A percentile compares a stretch with the other conserved stretches of the same genome.
Conservation (phyloP, 2,329 filamentous ascomycete species). For the Cercospora nicotianae region DNA sequence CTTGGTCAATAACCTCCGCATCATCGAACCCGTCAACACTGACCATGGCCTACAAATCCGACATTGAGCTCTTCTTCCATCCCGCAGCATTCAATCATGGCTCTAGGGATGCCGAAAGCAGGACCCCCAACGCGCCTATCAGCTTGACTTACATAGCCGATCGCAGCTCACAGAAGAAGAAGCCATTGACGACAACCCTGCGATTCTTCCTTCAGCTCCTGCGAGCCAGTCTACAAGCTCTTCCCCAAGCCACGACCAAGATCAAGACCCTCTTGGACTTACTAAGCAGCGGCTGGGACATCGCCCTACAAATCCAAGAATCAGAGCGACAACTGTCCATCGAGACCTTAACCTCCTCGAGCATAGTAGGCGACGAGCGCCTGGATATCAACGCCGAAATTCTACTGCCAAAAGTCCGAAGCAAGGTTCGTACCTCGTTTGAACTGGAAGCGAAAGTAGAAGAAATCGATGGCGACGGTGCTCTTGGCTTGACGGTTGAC, state of each 20-base stretch:
- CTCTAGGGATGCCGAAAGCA: constrained; percentile 25
- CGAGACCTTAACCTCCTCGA: constrained; percentile 64
- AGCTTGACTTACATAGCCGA: constrained; percentile 69
- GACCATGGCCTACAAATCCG: constrained; percentile 72
- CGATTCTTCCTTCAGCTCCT: constrained; percentile 76
- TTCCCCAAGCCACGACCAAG: constrained; percentile 59
- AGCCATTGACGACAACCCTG: constrained; percentile 63
- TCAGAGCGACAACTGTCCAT: constrained; percentile 63
- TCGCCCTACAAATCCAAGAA: constrained; percentile 58
- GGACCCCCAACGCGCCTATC: constrained; percentile 55
- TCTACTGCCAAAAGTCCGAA: constrained; percentile 64
- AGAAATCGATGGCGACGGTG: constrained; percentile 49
- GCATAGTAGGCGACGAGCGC: constrained; percentile 63
- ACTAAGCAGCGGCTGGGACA: constrained; percentile 66
- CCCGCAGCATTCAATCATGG: constrained; percentile 56
- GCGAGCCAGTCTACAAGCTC: constrained; percentile 63
- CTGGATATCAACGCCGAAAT: constrained; percentile 63
- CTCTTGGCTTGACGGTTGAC: constrained; percentile 52
- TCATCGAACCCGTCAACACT: constrained; percentile 62
- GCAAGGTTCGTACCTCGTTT: constrained; percentile 66
- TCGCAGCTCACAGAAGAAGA: constrained; percentile 50
- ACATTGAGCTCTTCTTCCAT: constrained; percentile 73
- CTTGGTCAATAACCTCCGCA: constrained; percentile 66
- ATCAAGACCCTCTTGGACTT: constrained; percentile 59
- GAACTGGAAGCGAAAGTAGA: constrained; percentile 50